These are phyloP conservation scores for Aspergillus floridensis DNA, from an alignment of 2,329 filamentous ascomycete species.

Conservation along the genomic window DNA sequence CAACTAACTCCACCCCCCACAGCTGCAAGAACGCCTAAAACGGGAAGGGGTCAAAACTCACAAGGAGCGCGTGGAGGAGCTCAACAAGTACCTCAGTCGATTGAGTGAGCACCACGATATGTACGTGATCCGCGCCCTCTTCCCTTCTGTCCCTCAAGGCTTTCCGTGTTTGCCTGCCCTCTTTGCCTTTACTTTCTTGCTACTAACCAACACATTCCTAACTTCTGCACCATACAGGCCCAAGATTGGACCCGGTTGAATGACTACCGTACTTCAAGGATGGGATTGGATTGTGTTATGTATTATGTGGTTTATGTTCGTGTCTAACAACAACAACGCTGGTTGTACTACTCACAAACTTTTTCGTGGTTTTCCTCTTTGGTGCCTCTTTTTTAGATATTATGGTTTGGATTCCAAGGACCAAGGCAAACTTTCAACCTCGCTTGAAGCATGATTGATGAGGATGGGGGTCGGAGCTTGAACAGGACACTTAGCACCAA, in stretches of 20 bases:
- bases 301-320: constrained; percentile 1
- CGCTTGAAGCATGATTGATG: neutral
- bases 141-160: too few relatives aligned
- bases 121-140: constrained; percentile 41
- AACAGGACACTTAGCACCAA: neutral
- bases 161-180: neutral
- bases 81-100: constrained; percentile 89
- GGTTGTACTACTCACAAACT: neutral
- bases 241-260: constrained; percentile 43
- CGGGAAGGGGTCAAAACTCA: constrained; percentile 91
- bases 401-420: neutral
- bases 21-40: constrained; percentile 79
- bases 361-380: neutral
- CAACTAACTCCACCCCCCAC: constrained; percentile 10
- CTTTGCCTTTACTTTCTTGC: neutral
- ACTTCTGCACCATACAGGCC: constrained; percentile 25
- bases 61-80: constrained; percentile 91
- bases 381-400: neutral
- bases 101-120: constrained; percentile 98
- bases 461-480: neutral
- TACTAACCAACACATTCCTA: neutral
- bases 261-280: neutral
- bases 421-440: neutral
- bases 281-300: neutral
- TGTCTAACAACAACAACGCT: neutral